Evolutionary conservation across 768 basidiomycete genomes (phyloP), one percentile per base, ranked within the genome.

Genomic region (Podaxis sp.): DNA sequence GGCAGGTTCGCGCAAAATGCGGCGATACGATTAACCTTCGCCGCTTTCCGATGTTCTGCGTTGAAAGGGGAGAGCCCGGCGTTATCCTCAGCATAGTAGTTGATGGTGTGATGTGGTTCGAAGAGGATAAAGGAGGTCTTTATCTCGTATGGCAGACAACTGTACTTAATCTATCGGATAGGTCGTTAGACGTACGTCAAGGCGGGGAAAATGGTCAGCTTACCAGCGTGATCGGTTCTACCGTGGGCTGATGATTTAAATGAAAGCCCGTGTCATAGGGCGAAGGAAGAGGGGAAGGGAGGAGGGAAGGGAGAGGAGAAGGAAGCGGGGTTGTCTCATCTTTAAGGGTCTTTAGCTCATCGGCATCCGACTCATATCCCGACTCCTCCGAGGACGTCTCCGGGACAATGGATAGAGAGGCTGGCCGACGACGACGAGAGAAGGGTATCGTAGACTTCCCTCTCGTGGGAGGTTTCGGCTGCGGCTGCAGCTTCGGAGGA

Each of bases 1-100:
- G 69, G 68, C 42, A 72, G 62, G 51, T 66, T 67, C 23, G 69
- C 46, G 51, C 69, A 67, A 53, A 71, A 66, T 7, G 68, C 62
- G 23, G 66, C 63, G 54, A 72, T 65, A 14, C 66, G 59, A 50
- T 64, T 64, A 18, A 55, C 59, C 36, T 23, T 62, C 52, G 38
- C 68, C 64, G 48, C 44, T 62, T 55, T 64, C 61, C 55, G 59
- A 38, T 54, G 63, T 21, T 50, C 57, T 18, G 21, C 52, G 35
- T 23, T 57, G 50, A 53, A 52, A 3, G 69, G 68, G 60, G 67
- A 69, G 23, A 62, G 48, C 13, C 67, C 67, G 47, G 71, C 62
- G 28, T 63, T 61, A 27, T 71, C 64, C 32, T 63, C 65, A 59
- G 66, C 67, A 55, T 67, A 62, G 36, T 64, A 62, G 21, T 57